These are phyloP conservation scores for Penicillium rolfsii DNA, from an alignment of 2,329 filamentous ascomycete species.

Conservation along the genomic window DNA sequence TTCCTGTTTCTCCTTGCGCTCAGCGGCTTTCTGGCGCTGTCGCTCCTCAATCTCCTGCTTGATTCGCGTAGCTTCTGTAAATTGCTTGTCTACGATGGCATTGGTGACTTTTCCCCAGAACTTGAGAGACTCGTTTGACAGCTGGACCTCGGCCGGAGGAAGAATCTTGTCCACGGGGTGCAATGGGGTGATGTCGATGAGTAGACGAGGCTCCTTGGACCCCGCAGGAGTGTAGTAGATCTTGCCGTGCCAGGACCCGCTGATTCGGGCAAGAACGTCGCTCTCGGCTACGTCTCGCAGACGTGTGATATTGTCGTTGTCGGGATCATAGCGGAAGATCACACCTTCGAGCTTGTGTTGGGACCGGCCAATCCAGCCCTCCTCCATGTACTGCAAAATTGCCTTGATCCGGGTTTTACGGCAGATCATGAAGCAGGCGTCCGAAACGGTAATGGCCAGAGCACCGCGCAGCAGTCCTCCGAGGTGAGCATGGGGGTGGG, in stretches of 20 bases:
- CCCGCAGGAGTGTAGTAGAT: constrained; percentile 61
- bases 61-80: constrained; percentile 76
- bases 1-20: constrained; percentile 70
- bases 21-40: constrained; percentile 81
- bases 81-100: constrained; percentile 83
- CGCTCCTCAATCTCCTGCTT: constrained; percentile 92
- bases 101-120: constrained; percentile 89
- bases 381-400: constrained; percentile 90
- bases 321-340: constrained; percentile 85
- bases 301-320: constrained; percentile 76
- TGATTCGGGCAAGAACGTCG: constrained; percentile 79
- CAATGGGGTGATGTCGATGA: constrained; percentile 88
- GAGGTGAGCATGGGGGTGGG: constrained; percentile 89
- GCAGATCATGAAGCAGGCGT: constrained; percentile 86
- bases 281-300: constrained; percentile 86
- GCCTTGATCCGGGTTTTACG: constrained; percentile 88
- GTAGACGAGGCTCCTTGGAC: constrained; percentile 62
- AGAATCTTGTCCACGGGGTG: constrained; percentile 76
- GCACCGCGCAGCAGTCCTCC: constrained; percentile 84
- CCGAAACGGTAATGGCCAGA: constrained; percentile 87
- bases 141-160: constrained; percentile 76
- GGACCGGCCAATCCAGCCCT: constrained; percentile 88
- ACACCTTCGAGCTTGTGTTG: constrained; percentile 92
- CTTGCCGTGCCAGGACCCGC: constrained; percentile 81
- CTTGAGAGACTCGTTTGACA: constrained; percentile 84